These are phyloP conservation scores for Endothia cerciana DNA, from an alignment of 2,329 filamentous ascomycete genomes.

Conservation along the genomic window DNA sequence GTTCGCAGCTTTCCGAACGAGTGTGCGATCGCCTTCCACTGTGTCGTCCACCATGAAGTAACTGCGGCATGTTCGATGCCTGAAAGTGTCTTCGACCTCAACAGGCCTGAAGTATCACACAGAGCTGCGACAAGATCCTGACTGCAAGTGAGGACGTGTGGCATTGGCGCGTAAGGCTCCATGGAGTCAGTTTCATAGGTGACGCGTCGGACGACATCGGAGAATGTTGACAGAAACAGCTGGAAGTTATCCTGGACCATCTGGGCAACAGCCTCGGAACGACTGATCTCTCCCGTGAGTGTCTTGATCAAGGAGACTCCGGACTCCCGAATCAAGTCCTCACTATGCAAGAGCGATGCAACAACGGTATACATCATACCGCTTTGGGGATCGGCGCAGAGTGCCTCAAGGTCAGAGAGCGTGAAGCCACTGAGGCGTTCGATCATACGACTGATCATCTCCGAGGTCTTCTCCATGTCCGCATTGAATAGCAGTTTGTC, in stretches of 20 bases:
- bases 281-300: constrained; percentile 68
- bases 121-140: constrained; percentile 60
- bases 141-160: constrained; percentile 60
- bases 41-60: constrained; percentile 78
- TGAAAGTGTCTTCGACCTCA: constrained; percentile 60
- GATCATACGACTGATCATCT: constrained; percentile 73
- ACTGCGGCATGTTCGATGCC: constrained; percentile 67
- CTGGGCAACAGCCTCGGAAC: constrained; percentile 53
- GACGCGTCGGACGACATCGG: constrained; percentile 47
- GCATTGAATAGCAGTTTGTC: constrained; percentile 75
- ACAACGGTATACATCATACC: constrained; percentile 73
- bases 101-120: constrained; percentile 60
- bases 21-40: constrained; percentile 81
- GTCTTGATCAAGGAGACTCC: constrained; percentile 82
- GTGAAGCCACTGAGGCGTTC: constrained; percentile 79
- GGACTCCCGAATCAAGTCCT: constrained; percentile 77
- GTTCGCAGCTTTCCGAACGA: constrained; percentile 82
- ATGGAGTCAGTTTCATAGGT: constrained; percentile 44
- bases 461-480: constrained; percentile 60
- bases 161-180: constrained; percentile 61
- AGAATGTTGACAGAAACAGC: constrained; percentile 50
- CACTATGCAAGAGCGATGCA: constrained; percentile 78
- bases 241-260: constrained; percentile 51
- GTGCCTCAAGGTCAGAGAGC: constrained; percentile 65
- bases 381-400: constrained; percentile 69